Conservation (phyloP, 345 rosid species). For the Aurinia saxatilis region DNA sequence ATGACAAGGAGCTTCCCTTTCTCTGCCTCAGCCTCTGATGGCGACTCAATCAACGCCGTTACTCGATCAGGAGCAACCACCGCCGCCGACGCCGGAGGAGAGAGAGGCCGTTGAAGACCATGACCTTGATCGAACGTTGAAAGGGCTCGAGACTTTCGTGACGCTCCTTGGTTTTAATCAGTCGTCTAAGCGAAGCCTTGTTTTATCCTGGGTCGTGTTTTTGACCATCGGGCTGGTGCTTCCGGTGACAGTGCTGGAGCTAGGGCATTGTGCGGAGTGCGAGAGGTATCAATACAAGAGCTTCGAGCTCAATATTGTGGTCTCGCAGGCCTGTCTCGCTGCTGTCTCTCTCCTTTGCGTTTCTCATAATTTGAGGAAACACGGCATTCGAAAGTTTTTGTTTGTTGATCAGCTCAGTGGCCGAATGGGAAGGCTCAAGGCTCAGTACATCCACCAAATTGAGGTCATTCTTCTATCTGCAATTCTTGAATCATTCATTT, state of each 20-base stretch:
- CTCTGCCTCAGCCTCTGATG: constrained; percentile 3
- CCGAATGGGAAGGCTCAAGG: constrained; percentile 40
- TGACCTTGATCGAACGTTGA: constrained; percentile 41
- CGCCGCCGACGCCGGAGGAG: not conserved
- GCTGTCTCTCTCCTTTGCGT: constrained; percentile 70
- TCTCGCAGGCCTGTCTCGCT: constrained; percentile 74
- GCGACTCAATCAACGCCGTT: constrained; percentile 30
- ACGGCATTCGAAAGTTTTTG: constrained; percentile 61
- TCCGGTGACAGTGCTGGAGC: constrained; percentile 62
- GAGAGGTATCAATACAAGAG: constrained; percentile 50
- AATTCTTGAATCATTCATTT: too few species aligned
- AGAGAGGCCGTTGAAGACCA: constrained; percentile 12
- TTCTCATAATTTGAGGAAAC: constrained; percentile 71
- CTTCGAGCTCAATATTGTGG: constrained; percentile 68
- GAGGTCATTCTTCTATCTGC: constrained; percentile 33
- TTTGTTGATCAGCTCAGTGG: constrained; percentile 69
- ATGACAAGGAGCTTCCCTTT: too few species aligned
- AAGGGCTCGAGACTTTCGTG: constrained; percentile 46
- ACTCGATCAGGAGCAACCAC: constrained; percentile 20
- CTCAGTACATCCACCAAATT: constrained; percentile 53
- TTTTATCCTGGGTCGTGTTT: constrained; percentile 61
- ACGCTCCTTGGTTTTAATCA: constrained; percentile 65
- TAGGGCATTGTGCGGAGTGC: constrained; percentile 47
- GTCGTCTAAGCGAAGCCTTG: constrained; percentile 37
- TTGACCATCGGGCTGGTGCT: constrained; percentile 44